Conservation (phyloP, 805 yeast genomes). For the Ogataea paradorogensis region DNA sequence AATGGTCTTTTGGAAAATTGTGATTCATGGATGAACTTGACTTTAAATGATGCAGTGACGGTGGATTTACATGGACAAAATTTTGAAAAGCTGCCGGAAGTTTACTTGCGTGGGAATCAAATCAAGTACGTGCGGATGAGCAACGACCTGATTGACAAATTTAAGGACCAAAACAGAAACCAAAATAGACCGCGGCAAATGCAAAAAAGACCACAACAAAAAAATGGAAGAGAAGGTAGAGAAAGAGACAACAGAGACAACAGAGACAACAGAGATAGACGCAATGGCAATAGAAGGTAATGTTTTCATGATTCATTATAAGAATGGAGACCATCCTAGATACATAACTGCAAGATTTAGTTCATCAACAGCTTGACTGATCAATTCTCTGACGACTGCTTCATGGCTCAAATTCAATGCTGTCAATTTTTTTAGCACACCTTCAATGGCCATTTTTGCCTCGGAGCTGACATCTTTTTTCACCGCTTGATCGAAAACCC, state of each 20-base stretch:
- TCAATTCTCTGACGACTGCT: constrained; percentile 78
- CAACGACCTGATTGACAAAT: constrained; percentile 71
- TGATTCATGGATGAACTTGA: constrained; percentile 95
- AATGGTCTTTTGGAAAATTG: constrained; percentile 82
- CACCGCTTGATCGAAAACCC: constrained; percentile 20
- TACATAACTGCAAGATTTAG: constrained; percentile 70
- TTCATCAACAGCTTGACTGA: constrained; percentile 69
- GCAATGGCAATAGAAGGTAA: constrained; percentile 3
- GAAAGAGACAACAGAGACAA: constrained; percentile 12
- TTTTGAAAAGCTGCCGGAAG: constrained; percentile 63
- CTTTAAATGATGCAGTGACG: constrained; percentile 72
- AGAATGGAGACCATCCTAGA: constrained; percentile 84
- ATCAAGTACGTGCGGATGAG: constrained; percentile 76
- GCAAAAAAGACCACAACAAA: constrained; percentile 24
- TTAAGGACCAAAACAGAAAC: constrained; percentile 58
- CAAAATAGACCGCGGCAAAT: constrained; percentile 25
- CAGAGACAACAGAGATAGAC: constrained; percentile 5
- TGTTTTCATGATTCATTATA: constrained; percentile 28
- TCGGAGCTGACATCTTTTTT: constrained; percentile 48
- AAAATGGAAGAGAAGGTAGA: constrained; percentile 26
- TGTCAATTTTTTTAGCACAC: constrained; percentile 65
- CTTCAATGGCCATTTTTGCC: constrained; percentile 73
- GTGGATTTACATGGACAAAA: constrained; percentile 59
- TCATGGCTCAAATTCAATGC: constrained; percentile 73
- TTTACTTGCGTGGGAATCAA: constrained; percentile 82